Evolutionary conservation across 2,329 filamentous ascomycete species (phyloP).

Genomic region (Esteya vermicola): DNA sequence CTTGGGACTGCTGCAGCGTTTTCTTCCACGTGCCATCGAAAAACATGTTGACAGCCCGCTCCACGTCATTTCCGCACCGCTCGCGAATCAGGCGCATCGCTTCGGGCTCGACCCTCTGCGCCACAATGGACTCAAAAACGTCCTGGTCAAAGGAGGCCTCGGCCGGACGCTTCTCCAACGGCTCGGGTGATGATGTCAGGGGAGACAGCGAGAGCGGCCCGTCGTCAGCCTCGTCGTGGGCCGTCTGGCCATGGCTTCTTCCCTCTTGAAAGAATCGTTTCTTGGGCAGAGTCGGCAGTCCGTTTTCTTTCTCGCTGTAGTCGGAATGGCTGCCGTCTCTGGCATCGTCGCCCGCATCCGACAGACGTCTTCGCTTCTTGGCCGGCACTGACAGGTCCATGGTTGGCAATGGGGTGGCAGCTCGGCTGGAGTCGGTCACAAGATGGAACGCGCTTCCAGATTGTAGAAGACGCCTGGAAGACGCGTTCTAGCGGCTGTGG

Average conservation of each 20-base stretch:
- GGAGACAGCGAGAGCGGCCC: neutral
- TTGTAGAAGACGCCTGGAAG: neutral
- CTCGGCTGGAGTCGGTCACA: too few species aligned
- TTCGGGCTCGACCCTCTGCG: constrained; percentile 36
- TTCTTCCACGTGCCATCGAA: constrained; percentile 51
- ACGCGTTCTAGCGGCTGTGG: constrained; percentile 14
- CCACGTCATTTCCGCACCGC: constrained; percentile 41
- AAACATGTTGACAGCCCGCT: constrained; percentile 55
- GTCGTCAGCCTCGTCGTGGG: neutral
- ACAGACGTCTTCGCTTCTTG: constrained; percentile 19
- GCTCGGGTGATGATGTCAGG: neutral
- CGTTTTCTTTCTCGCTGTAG: constrained; percentile 1
- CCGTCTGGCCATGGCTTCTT: too few species aligned
- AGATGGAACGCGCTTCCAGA: constrained; percentile 2
- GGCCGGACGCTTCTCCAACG: neutral
- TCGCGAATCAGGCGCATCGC: constrained; percentile 35
- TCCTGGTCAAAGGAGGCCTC: constrained; percentile 37
- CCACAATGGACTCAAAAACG: constrained; percentile 45
- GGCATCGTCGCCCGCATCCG: neutral
- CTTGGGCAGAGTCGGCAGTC: constrained; percentile 29
- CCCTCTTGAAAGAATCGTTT: constrained; percentile 34
- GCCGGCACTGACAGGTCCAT: constrained; percentile 9
- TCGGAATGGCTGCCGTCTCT: neutral
- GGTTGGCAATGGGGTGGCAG: neutral
- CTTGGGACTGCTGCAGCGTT: too few species aligned